phyloP scores from a whole-genome alignment of 2,329 filamentous ascomycete genomes.

The Sporothrix mexicana region DNA sequence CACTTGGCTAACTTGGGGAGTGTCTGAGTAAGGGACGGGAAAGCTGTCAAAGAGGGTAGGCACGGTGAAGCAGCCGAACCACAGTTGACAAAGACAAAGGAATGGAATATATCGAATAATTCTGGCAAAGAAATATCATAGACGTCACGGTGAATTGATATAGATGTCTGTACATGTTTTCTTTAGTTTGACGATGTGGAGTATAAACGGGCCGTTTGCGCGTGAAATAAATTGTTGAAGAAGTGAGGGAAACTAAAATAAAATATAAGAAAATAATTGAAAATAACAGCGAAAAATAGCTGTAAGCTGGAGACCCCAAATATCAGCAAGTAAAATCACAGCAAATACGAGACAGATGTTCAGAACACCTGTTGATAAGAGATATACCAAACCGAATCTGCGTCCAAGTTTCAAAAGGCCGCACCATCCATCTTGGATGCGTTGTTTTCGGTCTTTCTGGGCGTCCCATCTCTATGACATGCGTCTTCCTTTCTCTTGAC shows the following conservation, averaged over 20 bases:
- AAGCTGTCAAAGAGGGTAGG: background rate
- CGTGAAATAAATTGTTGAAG: background rate
- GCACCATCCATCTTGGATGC: background rate
- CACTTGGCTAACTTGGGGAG: background rate
- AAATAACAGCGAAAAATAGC: background rate
- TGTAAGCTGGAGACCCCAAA: background rate
- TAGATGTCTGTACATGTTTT: background rate
- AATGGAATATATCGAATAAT: background rate
- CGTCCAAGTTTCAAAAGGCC: background rate
- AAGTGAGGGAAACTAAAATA: slow-evolving; percentile 8
- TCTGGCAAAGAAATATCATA: no score
- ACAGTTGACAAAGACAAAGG: background rate
- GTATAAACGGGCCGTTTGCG: slow-evolving; percentile 21
- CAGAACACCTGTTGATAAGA: slow-evolving; percentile 12
- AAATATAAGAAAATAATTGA: background rate
- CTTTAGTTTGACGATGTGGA: background rate
- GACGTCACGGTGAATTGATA: background rate
- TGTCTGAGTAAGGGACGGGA: slow-evolving; percentile 23
- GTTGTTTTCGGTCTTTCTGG: slow-evolving; percentile 7
- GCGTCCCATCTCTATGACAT: background rate
- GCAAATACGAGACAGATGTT: background rate
- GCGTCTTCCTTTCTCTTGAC: background rate
- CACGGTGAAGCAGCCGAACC: background rate
- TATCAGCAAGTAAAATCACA: background rate
- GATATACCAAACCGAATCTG: slow-evolving; percentile 8